Percentiles rank a stretch among this genome's conserved stretches.
Conservation (phyloP, 225 moss, liverwort and hornwort genomes). For the Ulota crispa region DNA sequence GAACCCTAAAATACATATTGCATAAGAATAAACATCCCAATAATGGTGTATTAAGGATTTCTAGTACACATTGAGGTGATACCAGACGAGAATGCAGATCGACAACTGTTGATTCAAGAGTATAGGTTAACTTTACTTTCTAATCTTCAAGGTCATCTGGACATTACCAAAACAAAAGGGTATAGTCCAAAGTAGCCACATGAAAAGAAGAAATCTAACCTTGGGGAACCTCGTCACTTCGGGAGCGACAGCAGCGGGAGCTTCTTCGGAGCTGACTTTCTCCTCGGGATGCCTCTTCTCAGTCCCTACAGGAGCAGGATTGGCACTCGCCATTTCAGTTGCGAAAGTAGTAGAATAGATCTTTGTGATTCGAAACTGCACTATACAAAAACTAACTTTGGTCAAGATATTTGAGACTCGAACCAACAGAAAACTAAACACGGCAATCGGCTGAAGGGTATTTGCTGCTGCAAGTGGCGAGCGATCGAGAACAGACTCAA, state of each 20-base stretch:
- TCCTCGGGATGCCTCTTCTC: conserved; percentile 24
- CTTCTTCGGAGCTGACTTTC: conserved; percentile 27
- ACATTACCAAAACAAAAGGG: background rate
- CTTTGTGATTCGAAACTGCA: background rate
- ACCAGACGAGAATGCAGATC: too few relatives aligned
- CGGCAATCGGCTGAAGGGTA: background rate
- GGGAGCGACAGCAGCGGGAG: conserved; percentile 14
- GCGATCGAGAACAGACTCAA: background rate
- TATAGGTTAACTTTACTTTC: background rate
- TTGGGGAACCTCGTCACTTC: conserved; percentile 42
- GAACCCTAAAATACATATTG: too few relatives aligned
- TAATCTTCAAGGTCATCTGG: background rate
- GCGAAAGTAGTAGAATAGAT: background rate
- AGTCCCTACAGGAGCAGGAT: background rate
- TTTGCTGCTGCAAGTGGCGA: background rate
- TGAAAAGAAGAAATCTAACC: conserved; percentile 2
- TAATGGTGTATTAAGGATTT: too few relatives aligned
- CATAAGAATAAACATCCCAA: too few relatives aligned
- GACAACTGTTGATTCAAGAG: background rate
- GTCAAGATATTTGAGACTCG: background rate
- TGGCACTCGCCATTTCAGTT: conserved; percentile 35
- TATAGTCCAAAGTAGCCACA: background rate
- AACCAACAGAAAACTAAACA: background rate
- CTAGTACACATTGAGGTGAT: too few relatives aligned
- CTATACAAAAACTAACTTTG: too few relatives aligned